These are phyloP conservation scores for Pythium dissotocum DNA, from an alignment of 352 stramenopile species.

Conservation along the genomic window DNA sequence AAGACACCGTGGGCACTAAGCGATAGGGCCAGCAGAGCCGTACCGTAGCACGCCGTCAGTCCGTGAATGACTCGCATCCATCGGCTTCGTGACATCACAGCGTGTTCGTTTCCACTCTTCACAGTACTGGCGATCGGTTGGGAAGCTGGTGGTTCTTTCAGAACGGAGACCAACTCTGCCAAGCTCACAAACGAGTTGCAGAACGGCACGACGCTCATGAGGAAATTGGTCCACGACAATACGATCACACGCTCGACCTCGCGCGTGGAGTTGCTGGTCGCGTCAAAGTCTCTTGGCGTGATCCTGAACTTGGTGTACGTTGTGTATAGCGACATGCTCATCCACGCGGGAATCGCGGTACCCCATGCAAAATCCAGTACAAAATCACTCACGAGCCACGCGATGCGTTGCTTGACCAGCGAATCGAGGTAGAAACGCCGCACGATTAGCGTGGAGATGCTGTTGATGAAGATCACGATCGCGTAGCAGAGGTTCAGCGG, in stretches of 20 bases:
- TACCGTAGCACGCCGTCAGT: slow-evolving; percentile 3
- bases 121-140: neutral
- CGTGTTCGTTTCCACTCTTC: neutral
- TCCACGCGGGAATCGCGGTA: slow-evolving; percentile 3
- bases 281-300: neutral
- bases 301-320: neutral
- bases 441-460: neutral
- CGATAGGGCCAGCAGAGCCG: neutral
- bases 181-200: slow-evolving; percentile 1
- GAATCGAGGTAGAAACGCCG: neutral
- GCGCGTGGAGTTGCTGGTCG: neutral
- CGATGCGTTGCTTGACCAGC: neutral
- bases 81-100: neutral
- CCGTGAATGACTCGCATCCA: neutral
- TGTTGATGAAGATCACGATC: slow-evolving; percentile 5
- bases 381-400: neutral
- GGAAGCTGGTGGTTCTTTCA: neutral
- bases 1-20: neutral
- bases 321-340: neutral
- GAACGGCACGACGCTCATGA: slow-evolving; percentile 7
- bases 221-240: neutral
- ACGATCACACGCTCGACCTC: slow-evolving; percentile 8
- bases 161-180: neutral
- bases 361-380: slow-evolving; percentile 11
- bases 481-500: slow-evolving; percentile 13